A percentile compares a stretch with the other conserved stretches of the same genome.
phyloP scores from a whole-genome alignment of 1,284 basidiomycete species.

The Puccinia coronata region DNA sequence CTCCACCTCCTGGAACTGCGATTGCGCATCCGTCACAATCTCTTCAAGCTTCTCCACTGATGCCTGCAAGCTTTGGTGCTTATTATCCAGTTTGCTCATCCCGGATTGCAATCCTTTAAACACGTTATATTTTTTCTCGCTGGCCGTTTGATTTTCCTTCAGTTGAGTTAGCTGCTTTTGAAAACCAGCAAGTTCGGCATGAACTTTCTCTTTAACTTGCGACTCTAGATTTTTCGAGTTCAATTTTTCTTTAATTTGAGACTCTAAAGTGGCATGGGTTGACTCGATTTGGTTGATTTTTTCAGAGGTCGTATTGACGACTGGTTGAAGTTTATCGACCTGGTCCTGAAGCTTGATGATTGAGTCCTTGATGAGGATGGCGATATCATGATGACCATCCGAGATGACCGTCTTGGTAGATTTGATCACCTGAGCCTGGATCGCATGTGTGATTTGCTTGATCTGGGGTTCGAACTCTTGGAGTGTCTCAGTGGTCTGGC shows the following conservation, averaged over 20 bases:
- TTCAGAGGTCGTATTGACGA: neutral
- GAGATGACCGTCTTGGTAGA: slow-evolving; percentile 20
- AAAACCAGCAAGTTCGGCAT: neutral
- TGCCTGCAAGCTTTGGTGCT: neutral
- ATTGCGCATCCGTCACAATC: slow-evolving; percentile 2
- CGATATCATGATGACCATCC: slow-evolving; percentile 27
- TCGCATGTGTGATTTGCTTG: slow-evolving; percentile 14
- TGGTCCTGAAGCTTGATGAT: slow-evolving; percentile 9
- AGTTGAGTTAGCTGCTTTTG: neutral
- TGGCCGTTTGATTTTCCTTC: neutral
- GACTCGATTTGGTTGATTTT: neutral
- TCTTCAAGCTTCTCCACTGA: neutral
- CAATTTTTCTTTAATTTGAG: neutral
- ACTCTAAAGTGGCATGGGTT: neutral
- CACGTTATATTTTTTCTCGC: neutral
- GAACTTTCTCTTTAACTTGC: neutral
- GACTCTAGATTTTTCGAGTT: neutral
- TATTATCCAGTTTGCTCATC: neutral
- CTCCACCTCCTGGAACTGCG: slow-evolving; percentile 4
- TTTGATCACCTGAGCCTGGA: slow-evolving; percentile 26
- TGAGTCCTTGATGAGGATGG: neutral
- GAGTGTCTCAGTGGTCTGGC: neutral
- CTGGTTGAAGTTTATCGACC: slow-evolving; percentile 8
- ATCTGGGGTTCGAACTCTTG: slow-evolving; percentile 26
- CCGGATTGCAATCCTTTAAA: neutral